Base-by-base conservation (phyloP, 2,329 filamentous ascomycete species). In the Fusarium lyarnte region DNA sequence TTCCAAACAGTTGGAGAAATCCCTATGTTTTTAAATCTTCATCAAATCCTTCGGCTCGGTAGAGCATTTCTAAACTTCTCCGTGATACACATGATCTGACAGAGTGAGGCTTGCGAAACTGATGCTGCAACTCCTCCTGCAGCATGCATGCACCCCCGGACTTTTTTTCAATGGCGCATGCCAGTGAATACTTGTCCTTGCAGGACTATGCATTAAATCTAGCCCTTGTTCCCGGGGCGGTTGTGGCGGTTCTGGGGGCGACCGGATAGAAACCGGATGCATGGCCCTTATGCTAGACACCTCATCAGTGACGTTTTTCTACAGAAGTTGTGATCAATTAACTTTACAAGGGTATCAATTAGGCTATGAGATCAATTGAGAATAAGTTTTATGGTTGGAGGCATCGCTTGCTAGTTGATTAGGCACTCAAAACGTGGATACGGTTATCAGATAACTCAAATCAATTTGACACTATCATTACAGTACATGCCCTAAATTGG, bases 191-290 rank as follows among this genome's bases (percentile, higher is more conserved):
- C 54, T 57, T 65, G 31, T 46, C 36, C 42, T 66, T 65, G 47
- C 38, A 60, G 53, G 23, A 35, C 41, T 29, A 39, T 38, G 16
- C 31, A 25, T 49, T 38, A 29, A 45, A 38, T 47, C 27, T 41
- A 21, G 21, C 29, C 65, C 65, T 66, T 70, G 64, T 66, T 58
- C 53, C 51, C 31, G 21, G 39, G 25, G 61, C 52, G 63, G 54
- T 31, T 72, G 55, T 57, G 57, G 58, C 57, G 61, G 60, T 25
- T 58, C 58, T 49, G 42, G 29, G 60, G 35, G 51, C 29, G 64
- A 59, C 57, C 57, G 70, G 70, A 25, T 73, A 45, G 23, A 25
- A 43, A 70, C 69, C 66, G 70, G 66, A 73, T 70, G 66, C 61
- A 62, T 17, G 33, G 39, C 39, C 33, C 25, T 39, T 53, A 35